These are phyloP conservation scores for Cryptomeria japonica DNA, from an alignment of 75 land plant genomes.

Conservation along the genomic window DNA sequence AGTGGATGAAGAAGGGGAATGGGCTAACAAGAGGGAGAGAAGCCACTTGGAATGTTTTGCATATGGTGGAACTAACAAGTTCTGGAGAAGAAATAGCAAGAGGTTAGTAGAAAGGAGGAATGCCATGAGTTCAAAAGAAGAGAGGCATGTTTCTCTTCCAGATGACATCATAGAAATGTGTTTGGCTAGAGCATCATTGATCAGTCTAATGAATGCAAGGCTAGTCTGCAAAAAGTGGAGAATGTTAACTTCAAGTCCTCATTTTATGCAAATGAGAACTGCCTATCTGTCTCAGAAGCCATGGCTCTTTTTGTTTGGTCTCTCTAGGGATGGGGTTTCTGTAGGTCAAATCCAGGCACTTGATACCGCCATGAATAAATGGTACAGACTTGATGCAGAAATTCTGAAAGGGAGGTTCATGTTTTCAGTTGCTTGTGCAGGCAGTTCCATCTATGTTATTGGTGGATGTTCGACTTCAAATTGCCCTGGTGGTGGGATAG, in stretches of 20 bases:
- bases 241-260: constrained; percentile 44
- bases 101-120: constrained; percentile 17
- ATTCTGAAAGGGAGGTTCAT: constrained; percentile 55
- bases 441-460: constrained; percentile 49
- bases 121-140: constrained; percentile 11
- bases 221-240: constrained; percentile 83
- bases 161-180: constrained; percentile 89
- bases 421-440: constrained; percentile 62
- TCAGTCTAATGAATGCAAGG: constrained; percentile 61
- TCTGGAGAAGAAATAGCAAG: constrained; percentile 43
- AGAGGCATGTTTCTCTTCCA: constrained; percentile 43
- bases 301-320: constrained; percentile 83
- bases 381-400: constrained; percentile 55
- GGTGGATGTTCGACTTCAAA: constrained; percentile 71
- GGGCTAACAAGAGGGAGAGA: constrained; percentile 24
- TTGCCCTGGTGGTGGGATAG: constrained; percentile 44
- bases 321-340: constrained; percentile 51
- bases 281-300: constrained; percentile 43
- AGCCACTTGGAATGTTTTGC: constrained; percentile 51
- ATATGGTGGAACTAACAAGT: constrained; percentile 38
- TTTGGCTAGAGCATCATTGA: constrained; percentile 54
- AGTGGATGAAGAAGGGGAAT: neutral
- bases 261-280: constrained; percentile 61
- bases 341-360: constrained; percentile 66
- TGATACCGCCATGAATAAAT: constrained; percentile 52